Evolutionary conservation across 208 protist genomes (phyloP), one percentile per base, ranked within the genome.

Genomic region (Acanthamoeba culbertsoni): DNA sequence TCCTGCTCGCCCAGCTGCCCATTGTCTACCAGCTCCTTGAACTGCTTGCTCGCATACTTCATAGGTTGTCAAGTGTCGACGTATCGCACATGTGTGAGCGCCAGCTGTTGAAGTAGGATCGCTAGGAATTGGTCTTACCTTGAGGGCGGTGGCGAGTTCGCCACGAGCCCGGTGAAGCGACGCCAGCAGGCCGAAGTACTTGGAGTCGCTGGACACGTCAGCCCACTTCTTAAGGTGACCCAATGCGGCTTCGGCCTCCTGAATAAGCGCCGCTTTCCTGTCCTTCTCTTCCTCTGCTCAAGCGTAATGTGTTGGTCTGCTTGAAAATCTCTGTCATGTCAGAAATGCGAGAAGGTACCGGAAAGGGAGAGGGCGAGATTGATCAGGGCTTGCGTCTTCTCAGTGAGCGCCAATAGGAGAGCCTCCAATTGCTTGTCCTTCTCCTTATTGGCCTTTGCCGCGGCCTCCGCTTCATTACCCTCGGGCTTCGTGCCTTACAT

Each of bases 1-100:
- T 82, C 71, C 71, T 82, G 71, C 71, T 82, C 71, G 23, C 71
- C 71, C 71, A 82, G n/a, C 71, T 82, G 71, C 26, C 71, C 71
- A 20, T 43, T 31, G 2, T 82, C 71, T 2, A 40, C 71, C 42
- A 82, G 71, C 71, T 82, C 71, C 43, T 82, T 82, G 71, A 37
- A 53, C 42, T 53, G 42, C 71, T 82, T 82, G 71, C 20, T 82
- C 43, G 20, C 43, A 20, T 82, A 82, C 71, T n/a, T n/a, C n/a
- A n/a, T n/a, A n/a, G n/a, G n/a, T n/a, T n/a, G n/a, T n/a, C n/a
- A n/a, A n/a, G n/a, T n/a, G n/a, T n/a, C n/a, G n/a, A n/a, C n/a
- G n/a, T 82, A 43, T 82, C 26, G 26, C 59, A 68, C 26, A n/a
- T n/a, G 59, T 8, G 59, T 68, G 59, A 68, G 59, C 18, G 2